Evolutionary conservation across 495 filamentous ascomycete genomes (phyloP).

Genomic region (Jackrogersella multiformis): DNA sequence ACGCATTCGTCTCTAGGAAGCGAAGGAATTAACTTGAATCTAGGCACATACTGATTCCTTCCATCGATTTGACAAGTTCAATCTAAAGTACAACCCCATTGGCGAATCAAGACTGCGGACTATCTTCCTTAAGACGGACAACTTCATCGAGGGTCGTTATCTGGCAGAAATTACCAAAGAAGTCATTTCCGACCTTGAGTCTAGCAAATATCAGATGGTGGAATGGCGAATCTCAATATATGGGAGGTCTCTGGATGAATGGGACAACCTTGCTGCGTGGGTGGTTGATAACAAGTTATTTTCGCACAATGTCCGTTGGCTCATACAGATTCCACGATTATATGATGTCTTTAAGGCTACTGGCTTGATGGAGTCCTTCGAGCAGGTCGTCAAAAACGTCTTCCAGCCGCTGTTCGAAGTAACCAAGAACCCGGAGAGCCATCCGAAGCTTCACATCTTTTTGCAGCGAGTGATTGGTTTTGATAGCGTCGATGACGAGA

Average conservation of each 20-base stretch:
- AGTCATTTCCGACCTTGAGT: constrained; percentile 96
- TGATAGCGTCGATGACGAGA: constrained; percentile 98
- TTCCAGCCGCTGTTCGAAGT: constrained; percentile 96
- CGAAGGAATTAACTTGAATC: constrained; percentile 5
- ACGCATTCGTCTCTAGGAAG: not conserved
- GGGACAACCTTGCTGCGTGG: constrained; percentile 98
- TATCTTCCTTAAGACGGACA: constrained; percentile 98
- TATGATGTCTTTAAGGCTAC: constrained; percentile 95
- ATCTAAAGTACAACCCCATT: constrained; percentile 97
- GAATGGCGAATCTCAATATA: constrained; percentile 99
- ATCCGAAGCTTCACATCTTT: constrained; percentile 94
- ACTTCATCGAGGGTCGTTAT: constrained; percentile 94
- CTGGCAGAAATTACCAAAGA: constrained; percentile 97
- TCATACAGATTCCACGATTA: constrained; percentile 92
- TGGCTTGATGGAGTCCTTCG: constrained; percentile 84
- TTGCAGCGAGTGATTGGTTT: constrained; percentile 95
- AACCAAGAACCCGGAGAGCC: constrained; percentile 83
- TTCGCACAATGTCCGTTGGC: constrained; percentile 96
- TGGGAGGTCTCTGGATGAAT: constrained; percentile 88
- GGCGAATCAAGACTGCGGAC: constrained; percentile 94
- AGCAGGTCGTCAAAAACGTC: constrained; percentile 89
- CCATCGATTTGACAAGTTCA: constrained; percentile 99
- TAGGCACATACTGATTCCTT: constrained; percentile 97
- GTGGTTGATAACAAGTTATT: constrained; percentile 99
- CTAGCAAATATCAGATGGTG: constrained; percentile 99